Percentiles rank a stretch among this genome's conserved stretches.
Conservation (phyloP, 768 basidiomycete genomes). For the Trichaptum fuscoviolaceum region DNA sequence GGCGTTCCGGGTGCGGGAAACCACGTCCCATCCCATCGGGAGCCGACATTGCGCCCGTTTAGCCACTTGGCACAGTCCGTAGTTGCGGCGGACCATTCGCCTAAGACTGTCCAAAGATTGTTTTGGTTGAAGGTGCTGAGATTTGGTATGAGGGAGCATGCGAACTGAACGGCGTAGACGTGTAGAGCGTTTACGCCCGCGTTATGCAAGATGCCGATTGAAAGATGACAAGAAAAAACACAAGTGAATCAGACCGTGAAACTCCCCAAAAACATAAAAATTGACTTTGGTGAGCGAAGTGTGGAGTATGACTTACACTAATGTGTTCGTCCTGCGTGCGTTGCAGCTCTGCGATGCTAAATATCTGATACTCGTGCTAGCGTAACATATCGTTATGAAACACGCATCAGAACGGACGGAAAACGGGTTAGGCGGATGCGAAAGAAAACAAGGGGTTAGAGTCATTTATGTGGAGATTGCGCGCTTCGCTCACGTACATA, state of each 20-base stretch:
- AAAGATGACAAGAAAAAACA: neutral
- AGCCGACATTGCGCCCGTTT: conserved; percentile 68
- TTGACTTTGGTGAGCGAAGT: neutral
- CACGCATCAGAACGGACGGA: neutral
- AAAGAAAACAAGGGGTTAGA: conserved; percentile 4
- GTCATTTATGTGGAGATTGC: neutral
- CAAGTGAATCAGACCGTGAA: neutral
- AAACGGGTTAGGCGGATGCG: neutral
- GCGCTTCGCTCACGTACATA: conserved; percentile 34
- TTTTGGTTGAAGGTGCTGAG: conserved; percentile 41
- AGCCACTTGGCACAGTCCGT: conserved; percentile 79
- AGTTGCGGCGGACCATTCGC: conserved; percentile 73
- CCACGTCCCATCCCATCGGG: conserved; percentile 62
- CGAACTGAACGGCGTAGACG: conserved; percentile 30
- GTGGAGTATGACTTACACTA: conserved; percentile 28
- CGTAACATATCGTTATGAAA: neutral
- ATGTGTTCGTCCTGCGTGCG: conserved; percentile 55
- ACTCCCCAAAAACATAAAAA: neutral
- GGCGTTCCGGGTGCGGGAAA: conserved; percentile 31
- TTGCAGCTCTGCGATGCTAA: conserved; percentile 50
- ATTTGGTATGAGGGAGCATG: conserved; percentile 45
- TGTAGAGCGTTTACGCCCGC: conserved; percentile 3
- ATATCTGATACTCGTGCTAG: conserved; percentile 72
- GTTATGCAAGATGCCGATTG: neutral
- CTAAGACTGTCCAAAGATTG: conserved; percentile 70